Evolutionary conservation across 345 rosid genomes (phyloP), one percentile per base, ranked within the genome.

Genomic region (Hypericum perforatum): DNA sequence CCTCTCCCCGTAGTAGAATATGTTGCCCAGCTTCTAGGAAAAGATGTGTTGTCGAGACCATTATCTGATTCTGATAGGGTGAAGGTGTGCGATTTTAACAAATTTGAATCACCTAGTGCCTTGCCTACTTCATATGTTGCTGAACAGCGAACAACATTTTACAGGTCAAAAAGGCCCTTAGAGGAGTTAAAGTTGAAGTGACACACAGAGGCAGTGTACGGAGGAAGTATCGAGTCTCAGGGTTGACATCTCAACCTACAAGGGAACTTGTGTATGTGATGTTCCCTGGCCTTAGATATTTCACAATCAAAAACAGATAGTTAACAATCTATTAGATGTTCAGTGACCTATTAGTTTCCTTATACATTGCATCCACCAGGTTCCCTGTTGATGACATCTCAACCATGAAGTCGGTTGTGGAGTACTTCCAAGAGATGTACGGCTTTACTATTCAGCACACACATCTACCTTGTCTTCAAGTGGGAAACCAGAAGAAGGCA

Each of bases 161-260:
- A 57, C 81, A 94, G 99, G 75, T 89, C 16, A 94, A 94, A 57
- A 89, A 82, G 70, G 99, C 78, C 43, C 87, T 94, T 5, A 76
- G 99, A 58, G 99, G 99, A 53, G 95, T 94, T 46, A 94, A 94
- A 77, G 99, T 94, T 43, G 99, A 94, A 75, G 99, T 94, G 13
- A 94, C 97, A 0, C 99, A 94, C 44, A 64, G 97, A 69, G 92
- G 89, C 16, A 86, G 73, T 37, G 89, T 89, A 16, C 70, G 99
- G 49, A 84, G 99, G 48, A 94, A 94, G 60, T 94, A 94, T 53
- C 97, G 99, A 12, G 97, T 94, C 66, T 78, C 99, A 0, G 99
- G 99, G 53, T 81, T 94, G 72, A 94, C 97, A 16, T 73, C 94
- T 66, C 97, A 94, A 56, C 97, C 97, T 47, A 94, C 99, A 9